Evolutionary conservation across 1,284 basidiomycete species (phyloP).

Genomic region (Amylostereum areolatum): DNA sequence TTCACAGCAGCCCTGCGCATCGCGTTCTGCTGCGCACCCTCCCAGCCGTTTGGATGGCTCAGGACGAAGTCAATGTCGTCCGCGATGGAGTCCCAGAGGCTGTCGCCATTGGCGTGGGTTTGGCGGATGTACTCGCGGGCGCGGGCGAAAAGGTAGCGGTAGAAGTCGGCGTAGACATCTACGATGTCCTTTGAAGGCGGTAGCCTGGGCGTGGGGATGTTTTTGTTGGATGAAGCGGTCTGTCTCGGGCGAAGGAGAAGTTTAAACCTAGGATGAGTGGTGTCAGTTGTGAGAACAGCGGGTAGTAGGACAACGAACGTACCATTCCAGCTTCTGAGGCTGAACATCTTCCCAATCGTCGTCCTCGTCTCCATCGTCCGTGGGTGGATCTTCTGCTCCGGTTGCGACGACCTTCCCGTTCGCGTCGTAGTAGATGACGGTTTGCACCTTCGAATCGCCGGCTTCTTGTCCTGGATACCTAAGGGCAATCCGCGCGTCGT

Average conservation of each 20-base stretch:
- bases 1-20: slow-evolving; percentile 25
- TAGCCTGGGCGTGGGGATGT: slow-evolving; percentile 24
- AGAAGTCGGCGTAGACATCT: slow-evolving; percentile 48
- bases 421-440: slow-evolving; percentile 28
- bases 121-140: slow-evolving; percentile 14
- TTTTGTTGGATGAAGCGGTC: slow-evolving; percentile 16
- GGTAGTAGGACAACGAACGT: slow-evolving; percentile 4
- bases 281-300: neutral
- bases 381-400: slow-evolving; percentile 45
- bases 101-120: slow-evolving; percentile 6
- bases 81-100: slow-evolving; percentile 3
- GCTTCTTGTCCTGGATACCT: slow-evolving; percentile 8
- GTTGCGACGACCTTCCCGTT: slow-evolving; percentile 33
- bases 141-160: slow-evolving; percentile 42
- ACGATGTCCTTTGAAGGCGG: slow-evolving; percentile 39
- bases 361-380: slow-evolving; percentile 34
- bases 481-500: neutral
- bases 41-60: slow-evolving; percentile 34
- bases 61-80: slow-evolving; percentile 24
- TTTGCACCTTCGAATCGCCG: slow-evolving; percentile 30
- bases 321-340: slow-evolving; percentile 46
- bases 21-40: slow-evolving; percentile 27
- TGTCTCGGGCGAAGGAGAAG: slow-evolving; percentile 42
- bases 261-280: slow-evolving; percentile 43
- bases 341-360: slow-evolving; percentile 8